Percentiles rank a stretch among this genome's conserved stretches.
Conservation (phyloP, 305 asterid species). For the Solanum chacoense region DNA sequence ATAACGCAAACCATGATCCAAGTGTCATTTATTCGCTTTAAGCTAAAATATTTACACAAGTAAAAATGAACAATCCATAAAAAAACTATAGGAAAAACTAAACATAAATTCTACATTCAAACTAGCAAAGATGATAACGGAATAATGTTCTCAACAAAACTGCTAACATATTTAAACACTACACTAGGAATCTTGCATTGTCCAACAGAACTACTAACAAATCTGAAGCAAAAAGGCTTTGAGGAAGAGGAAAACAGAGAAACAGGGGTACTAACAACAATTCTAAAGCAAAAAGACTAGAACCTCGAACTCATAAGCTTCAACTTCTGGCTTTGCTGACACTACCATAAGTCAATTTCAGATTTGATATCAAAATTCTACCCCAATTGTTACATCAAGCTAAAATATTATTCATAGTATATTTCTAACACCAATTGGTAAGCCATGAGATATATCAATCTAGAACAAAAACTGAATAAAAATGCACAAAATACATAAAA, state of each 20-base stretch:
- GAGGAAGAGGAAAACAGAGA: neutral
- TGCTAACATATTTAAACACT: neutral
- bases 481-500: neutral
- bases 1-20: neutral
- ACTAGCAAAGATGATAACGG: neutral
- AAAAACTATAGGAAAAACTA: no score
- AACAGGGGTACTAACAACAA: neutral
- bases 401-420: neutral
- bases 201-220: no score
- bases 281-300: neutral
- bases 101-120: neutral
- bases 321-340: neutral
- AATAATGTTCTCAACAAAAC: neutral
- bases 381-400: neutral
- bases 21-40: neutral
- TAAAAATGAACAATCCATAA: neutral
- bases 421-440: neutral
- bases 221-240: neutral
- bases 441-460: neutral
- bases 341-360: neutral
- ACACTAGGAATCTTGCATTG: neutral
- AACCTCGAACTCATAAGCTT: neutral
- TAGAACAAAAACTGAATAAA: neutral
- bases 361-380: neutral
- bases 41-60: neutral